Conservation (phyloP, 768 basidiomycete species). For the Aureoboletus auriporus region DNA sequence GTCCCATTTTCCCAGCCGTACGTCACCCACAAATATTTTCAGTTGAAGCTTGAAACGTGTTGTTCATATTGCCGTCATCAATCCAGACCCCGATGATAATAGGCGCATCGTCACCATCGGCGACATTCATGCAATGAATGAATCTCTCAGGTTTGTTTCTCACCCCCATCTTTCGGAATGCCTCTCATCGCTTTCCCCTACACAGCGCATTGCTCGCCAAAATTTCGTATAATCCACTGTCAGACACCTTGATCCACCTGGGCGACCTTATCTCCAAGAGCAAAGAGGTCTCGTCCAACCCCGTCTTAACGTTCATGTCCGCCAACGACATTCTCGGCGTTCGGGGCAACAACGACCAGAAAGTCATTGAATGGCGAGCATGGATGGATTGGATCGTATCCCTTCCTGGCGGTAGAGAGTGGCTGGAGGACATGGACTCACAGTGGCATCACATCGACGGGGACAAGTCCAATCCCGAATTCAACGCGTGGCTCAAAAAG, state of each 20-base stretch:
- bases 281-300: slow-evolving; percentile 50
- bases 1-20: slow-evolving; percentile 55
- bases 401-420: slow-evolving; percentile 40
- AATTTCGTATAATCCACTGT: slow-evolving; percentile 52
- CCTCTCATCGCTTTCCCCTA: neutral
- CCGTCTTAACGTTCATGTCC: slow-evolving; percentile 63
- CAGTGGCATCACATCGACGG: slow-evolving; percentile 36
- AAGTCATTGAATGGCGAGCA: slow-evolving; percentile 80
- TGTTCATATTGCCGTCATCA: neutral
- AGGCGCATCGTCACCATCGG: slow-evolving; percentile 74
- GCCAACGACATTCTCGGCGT: slow-evolving; percentile 68
- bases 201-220: slow-evolving; percentile 58
- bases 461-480: slow-evolving; percentile 18
- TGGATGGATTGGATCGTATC: slow-evolving; percentile 79
- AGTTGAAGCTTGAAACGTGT: neutral
- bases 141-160: slow-evolving; percentile 56
- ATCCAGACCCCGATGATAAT: slow-evolving; percentile 43
- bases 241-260: slow-evolving; percentile 73
- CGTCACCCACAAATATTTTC: slow-evolving; percentile 8
- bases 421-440: slow-evolving; percentile 51
- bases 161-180: neutral
- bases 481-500: slow-evolving; percentile 39
- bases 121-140: slow-evolving; percentile 83
- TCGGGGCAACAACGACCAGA: slow-evolving; percentile 93
- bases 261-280: slow-evolving; percentile 80